These are phyloP conservation scores for Macrocybe gigantea DNA, from an alignment of 768 basidiomycete genomes.

Conservation along the genomic window DNA sequence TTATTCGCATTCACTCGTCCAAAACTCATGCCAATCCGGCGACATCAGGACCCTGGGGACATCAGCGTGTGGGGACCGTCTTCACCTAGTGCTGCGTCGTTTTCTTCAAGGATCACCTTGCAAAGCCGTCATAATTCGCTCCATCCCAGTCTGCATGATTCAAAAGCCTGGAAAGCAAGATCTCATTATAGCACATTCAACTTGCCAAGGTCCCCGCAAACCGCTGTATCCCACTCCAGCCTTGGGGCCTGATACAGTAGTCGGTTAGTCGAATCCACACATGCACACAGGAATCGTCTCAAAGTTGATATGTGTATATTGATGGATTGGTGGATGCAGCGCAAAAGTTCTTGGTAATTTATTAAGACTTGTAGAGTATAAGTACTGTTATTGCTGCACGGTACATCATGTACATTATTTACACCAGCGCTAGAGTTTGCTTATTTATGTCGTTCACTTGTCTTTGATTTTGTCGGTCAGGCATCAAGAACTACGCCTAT, in stretches of 20 bases:
- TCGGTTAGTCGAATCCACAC: too few species aligned
- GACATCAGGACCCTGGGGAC: background rate
- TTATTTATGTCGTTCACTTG: background rate
- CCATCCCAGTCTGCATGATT: background rate
- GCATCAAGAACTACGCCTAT: conserved; percentile 25
- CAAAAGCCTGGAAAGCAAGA: background rate
- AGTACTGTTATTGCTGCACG: too few species aligned
- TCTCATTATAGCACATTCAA: background rate
- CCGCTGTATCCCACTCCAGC: too few species aligned
- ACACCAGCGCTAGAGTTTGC: background rate
- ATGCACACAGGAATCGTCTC: too few species aligned
- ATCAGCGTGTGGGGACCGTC: background rate
- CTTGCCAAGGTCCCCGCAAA: too few species aligned
- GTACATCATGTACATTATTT: too few species aligned
- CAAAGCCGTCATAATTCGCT: background rate
- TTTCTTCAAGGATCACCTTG: background rate
- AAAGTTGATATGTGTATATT: too few species aligned
- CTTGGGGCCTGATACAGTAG: too few species aligned
- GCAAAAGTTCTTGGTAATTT: too few species aligned
- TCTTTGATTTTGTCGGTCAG: background rate
- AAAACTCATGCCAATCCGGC: conserved; percentile 8
- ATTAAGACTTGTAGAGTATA: too few species aligned
- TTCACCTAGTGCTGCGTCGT: background rate
- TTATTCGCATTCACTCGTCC: conserved; percentile 13
- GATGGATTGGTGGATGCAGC: too few species aligned